Base-by-base conservation (phyloP, 495 filamentous ascomycete genomes). In the Penicillium atrosanguineum region DNA sequence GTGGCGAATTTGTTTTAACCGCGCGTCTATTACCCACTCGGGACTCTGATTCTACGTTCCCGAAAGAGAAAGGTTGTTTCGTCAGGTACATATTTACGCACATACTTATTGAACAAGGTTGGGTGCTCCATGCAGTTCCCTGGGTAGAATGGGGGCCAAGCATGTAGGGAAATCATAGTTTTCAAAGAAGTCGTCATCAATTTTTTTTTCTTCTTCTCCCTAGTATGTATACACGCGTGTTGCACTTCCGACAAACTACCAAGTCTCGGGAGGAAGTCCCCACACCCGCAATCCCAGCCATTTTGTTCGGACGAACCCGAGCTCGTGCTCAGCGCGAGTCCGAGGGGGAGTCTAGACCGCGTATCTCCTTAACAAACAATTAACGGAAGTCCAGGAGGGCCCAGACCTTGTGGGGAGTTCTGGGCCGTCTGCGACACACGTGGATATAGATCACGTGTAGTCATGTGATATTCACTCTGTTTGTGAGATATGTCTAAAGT, bases 331-430 rank as follows among this genome's bases (percentile, higher is more conserved):
- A 20, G 20, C 26, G 16, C 37, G 31, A 34, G 11, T 29, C 26
- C 36, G 19, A n/a, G 26, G 42, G 36, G 19, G 38, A 60, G 57
- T 70, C 69, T 72, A 69, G 69, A 67, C 67, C 67, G n/a, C 25
- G 43, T 57, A 52, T 57, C 40, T 50, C 54, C 29, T 34, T 53
- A 48, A 50, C 52, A 11, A 34, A 61, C 53, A 56, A 53, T 49
- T 50, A 36, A 31, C 44, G 37, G n/a, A 49, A 61, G 57, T 64
- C 64, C 52, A 64, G 42, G 52, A 63, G 62, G 66, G 69, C 58
- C 69, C 60, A 64, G 69, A 57, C 68, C 69, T 61, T 51, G 21
- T 41, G 37, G 21, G 41, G 42, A 41, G 61, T 64, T 69, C 68
- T 70, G 66, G 68, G 64, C 65, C 60, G 31, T 60, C 53, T 50